A percentile compares a stretch with the other conserved stretches of the same genome.
Conservation (phyloP, 768 basidiomycete genomes). For the Lentinula guzmanii region DNA sequence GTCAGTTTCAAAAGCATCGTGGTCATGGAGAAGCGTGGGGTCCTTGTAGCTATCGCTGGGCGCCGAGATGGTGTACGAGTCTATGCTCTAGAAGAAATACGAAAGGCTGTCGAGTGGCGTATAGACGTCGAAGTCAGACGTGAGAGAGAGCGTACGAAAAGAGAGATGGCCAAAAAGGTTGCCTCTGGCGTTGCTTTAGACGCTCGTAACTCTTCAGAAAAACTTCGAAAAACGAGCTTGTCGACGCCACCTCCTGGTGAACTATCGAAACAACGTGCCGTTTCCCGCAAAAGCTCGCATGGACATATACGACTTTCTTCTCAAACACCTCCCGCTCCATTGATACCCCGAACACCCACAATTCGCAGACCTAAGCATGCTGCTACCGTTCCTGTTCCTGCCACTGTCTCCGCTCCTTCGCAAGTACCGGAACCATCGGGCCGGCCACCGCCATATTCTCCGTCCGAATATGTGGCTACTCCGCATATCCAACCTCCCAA, state of each 20-base stretch:
- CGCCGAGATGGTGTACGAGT: slow-evolving; percentile 82
- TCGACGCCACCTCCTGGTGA: slow-evolving; percentile 42
- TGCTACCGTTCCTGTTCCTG: slow-evolving; percentile 19
- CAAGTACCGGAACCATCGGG: slow-evolving; percentile 32
- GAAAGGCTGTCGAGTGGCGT: slow-evolving; percentile 83
- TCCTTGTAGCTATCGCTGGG: slow-evolving; percentile 86
- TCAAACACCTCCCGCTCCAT: slow-evolving; percentile 22
- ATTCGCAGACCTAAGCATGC: slow-evolving; percentile 28
- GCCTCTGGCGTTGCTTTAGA: slow-evolving; percentile 24
- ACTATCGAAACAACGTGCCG: slow-evolving; percentile 15
- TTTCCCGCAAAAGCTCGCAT: slow-evolving; percentile 37
- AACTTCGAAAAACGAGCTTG: slow-evolving; percentile 39
- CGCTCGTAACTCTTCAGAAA: slow-evolving; percentile 38
- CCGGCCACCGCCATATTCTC: slow-evolving; percentile 63
- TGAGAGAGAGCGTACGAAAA: slow-evolving; percentile 65
- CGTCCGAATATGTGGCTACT: slow-evolving; percentile 23
- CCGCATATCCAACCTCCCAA: slow-evolving; percentile 30
- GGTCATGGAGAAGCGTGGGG: slow-evolving; percentile 88
- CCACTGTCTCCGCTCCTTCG: slow-evolving; percentile 12
- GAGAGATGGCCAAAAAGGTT: slow-evolving; percentile 59
- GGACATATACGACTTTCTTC: slow-evolving; percentile 17
- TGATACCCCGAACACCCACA: slow-evolving; percentile 39
- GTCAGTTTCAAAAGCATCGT: slow-evolving; percentile 84
- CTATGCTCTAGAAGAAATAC: slow-evolving; percentile 83
- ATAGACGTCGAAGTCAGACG: slow-evolving; percentile 74